Conservation (phyloP, 2,329 filamentous ascomycete species). For the Monosporascus ibericus region DNA sequence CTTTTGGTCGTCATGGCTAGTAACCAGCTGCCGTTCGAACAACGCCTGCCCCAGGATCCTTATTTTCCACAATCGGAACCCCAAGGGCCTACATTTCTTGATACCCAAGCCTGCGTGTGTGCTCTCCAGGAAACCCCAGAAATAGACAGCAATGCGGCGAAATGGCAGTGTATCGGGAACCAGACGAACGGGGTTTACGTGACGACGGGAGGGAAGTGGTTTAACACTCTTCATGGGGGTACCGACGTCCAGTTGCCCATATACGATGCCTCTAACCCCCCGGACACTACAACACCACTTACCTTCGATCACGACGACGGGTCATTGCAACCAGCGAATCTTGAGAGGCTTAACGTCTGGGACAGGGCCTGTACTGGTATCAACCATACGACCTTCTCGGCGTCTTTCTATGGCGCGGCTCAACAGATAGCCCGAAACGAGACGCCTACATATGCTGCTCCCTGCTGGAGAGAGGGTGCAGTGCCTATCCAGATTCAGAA, state of each 20-base stretch:
- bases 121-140: constrained; percentile 22
- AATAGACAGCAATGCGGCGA: constrained; percentile 12
- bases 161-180: constrained; percentile 41
- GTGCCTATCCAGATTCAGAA: constrained; percentile 35
- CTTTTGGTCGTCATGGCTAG: not conserved
- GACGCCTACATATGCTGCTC: constrained; percentile 29
- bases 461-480: constrained; percentile 34
- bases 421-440: constrained; percentile 18
- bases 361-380: constrained; percentile 35
- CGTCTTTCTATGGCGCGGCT: constrained; percentile 31
- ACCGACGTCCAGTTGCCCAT: constrained; percentile 21
- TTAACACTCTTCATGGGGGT: constrained; percentile 23
- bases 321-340: constrained; percentile 8
- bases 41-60: constrained; percentile 28
- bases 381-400: constrained; percentile 35
- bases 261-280: constrained; percentile 31
- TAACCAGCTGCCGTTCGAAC: not conserved
- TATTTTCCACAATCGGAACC: constrained; percentile 24
- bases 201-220: constrained; percentile 36
- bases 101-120: constrained; percentile 32
- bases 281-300: constrained; percentile 17
- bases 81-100: constrained; percentile 30
- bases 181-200: constrained; percentile 33
- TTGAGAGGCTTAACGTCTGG: constrained; percentile 24
- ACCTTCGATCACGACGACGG: not conserved